Conservation (phyloP, 768 basidiomycete genomes). For the Lactarius deliciosus region DNA sequence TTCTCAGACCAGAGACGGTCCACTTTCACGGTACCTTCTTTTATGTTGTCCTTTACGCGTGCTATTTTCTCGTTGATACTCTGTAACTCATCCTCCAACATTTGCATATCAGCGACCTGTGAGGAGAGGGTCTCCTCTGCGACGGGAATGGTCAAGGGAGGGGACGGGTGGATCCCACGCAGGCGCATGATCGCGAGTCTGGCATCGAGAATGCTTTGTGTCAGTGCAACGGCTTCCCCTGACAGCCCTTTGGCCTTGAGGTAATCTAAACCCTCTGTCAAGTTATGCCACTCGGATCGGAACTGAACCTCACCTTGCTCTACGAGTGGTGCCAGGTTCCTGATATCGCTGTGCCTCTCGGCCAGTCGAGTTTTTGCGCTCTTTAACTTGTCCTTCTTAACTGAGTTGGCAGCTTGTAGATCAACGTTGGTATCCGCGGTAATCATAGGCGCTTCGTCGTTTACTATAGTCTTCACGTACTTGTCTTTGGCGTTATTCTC, state of each 20-base stretch:
- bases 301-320: constrained; percentile 52
- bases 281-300: background rate
- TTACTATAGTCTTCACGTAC: constrained; percentile 84
- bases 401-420: constrained; percentile 56
- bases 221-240: constrained; percentile 55
- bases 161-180: constrained; percentile 75
- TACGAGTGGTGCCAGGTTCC: constrained; percentile 61
- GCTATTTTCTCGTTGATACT: constrained; percentile 50
- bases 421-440: constrained; percentile 78
- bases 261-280: constrained; percentile 48
- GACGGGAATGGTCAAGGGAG: constrained; percentile 72
- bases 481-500: constrained; percentile 90
- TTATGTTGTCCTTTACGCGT: constrained; percentile 60
- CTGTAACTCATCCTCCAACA: constrained; percentile 65
- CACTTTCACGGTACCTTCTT: constrained; percentile 51
- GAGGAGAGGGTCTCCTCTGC: constrained; percentile 72
- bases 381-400: constrained; percentile 70
- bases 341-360: constrained; percentile 61
- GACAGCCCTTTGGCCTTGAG: constrained; percentile 52
- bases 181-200: constrained; percentile 77
- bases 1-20: constrained; percentile 60
- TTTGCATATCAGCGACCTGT: constrained; percentile 80
- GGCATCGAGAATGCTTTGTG: constrained; percentile 80
- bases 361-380: constrained; percentile 60
- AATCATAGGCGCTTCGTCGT: constrained; percentile 79